phyloP scores from a whole-genome alignment of 805 yeast genomes.

The Zygoascus tannicola region DNA sequence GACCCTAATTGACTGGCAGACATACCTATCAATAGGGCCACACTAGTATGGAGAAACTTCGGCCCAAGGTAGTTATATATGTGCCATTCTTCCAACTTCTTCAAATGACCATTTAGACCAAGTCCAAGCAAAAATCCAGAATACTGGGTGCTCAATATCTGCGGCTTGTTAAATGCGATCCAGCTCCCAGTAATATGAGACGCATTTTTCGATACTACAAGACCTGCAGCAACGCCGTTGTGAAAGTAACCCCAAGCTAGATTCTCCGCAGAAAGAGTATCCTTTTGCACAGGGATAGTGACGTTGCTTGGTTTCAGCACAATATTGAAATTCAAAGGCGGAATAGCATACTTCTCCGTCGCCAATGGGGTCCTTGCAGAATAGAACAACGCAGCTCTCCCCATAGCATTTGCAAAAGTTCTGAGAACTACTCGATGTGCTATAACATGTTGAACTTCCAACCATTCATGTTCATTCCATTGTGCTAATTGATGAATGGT shows the following conservation, averaged over 20 bases:
- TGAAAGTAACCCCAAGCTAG: conserved; percentile 84
- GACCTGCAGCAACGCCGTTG: conserved; percentile 82
- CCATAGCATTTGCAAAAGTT: conserved; percentile 67
- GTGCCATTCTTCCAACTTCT: conserved; percentile 87
- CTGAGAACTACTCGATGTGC: conserved; percentile 57
- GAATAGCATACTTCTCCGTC: conserved; percentile 77
- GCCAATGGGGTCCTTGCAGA: conserved; percentile 65
- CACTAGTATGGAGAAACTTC: conserved; percentile 72
- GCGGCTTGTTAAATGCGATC: conserved; percentile 81
- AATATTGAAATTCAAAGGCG: conserved; percentile 62
- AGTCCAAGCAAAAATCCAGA: conserved; percentile 92
- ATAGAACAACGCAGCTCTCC: conserved; percentile 64
- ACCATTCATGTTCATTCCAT: conserved; percentile 46
- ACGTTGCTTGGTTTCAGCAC: conserved; percentile 57
- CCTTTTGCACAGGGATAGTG: conserved; percentile 51
- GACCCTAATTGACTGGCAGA: conserved; percentile 79
- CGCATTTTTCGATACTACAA: conserved; percentile 60
- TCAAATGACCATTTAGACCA: conserved; percentile 85
- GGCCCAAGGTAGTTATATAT: conserved; percentile 88
- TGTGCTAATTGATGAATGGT: conserved; percentile 32
- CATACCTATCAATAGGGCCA: conserved; percentile 85
- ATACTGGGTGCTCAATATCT: conserved; percentile 65
- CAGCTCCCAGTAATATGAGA: conserved; percentile 77
- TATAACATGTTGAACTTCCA: conserved; percentile 44
- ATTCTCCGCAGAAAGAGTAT: conserved; percentile 38